Evolutionary conservation across 176 grass and related monocot genomes (phyloP).

Genomic region (Coix lacrymajobi): DNA sequence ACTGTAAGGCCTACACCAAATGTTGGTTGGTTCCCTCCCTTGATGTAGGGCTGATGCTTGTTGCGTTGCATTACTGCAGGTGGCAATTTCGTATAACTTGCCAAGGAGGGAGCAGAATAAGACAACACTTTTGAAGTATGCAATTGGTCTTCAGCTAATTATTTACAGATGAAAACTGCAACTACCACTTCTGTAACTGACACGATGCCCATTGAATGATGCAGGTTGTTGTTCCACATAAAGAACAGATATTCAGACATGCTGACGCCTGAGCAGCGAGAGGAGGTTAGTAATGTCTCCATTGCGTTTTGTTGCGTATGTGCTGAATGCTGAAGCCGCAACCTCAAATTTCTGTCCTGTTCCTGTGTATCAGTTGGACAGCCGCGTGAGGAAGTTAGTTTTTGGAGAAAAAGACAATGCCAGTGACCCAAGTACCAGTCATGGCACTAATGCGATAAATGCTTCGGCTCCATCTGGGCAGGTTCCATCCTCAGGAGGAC

Average conservation of each 20-base stretch:
- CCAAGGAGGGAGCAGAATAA: conserved; percentile 66
- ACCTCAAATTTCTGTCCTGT: conserved; percentile 15
- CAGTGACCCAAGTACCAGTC: conserved; percentile 13
- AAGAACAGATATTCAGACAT: conserved; percentile 79
- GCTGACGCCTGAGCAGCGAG: conserved; percentile 49
- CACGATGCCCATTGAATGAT: conserved; percentile 21
- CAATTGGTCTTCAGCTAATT: conserved; percentile 1
- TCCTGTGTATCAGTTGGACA: conserved; percentile 65
- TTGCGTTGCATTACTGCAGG: conserved; percentile 29
- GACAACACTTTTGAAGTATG: conserved; percentile 62
- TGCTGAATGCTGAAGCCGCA: background rate
- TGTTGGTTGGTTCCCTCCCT: background rate
- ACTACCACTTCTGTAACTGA: conserved; percentile 22
- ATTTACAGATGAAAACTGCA: conserved; percentile 1
- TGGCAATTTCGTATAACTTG: conserved; percentile 47
- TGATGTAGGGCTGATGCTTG: background rate
- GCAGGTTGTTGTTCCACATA: conserved; percentile 78
- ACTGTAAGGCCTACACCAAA: conserved; percentile 46
- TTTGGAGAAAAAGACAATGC: conserved; percentile 55
- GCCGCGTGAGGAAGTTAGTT: conserved; percentile 57
- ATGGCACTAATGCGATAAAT: background rate
- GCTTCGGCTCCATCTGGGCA: conserved; percentile 24
- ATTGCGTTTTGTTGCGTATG: conserved; percentile 3
- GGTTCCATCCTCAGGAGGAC: conserved; percentile 35
- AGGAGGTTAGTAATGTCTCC: conserved; percentile 47